Percentiles rank a stretch among this genome's conserved stretches.
Conservation (phyloP, 306 rosid genomes). For the Rubus idaeus region DNA sequence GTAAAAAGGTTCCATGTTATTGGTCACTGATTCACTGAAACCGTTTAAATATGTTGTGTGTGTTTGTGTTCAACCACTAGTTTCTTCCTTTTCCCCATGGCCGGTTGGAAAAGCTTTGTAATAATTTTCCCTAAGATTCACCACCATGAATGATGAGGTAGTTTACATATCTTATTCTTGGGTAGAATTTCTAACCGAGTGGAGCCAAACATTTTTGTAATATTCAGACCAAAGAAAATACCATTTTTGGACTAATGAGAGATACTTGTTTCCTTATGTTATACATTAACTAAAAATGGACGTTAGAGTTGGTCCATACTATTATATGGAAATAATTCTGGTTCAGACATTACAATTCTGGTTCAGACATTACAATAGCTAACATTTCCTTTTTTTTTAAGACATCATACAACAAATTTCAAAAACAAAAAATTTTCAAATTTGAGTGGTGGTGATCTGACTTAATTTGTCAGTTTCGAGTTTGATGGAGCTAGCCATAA, state of each 20-base stretch:
- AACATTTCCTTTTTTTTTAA: neutral
- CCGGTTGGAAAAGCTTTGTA: neutral
- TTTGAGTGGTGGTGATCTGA: too few relatives aligned
- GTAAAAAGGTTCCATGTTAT: neutral
- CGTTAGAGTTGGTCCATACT: neutral
- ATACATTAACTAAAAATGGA: neutral
- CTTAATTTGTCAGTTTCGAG: too few relatives aligned
- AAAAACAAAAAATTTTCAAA: too few relatives aligned
- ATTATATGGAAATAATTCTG: neutral
- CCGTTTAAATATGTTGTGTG: neutral
- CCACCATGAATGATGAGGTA: neutral
- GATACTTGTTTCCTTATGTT: neutral
- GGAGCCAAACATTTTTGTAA: neutral
- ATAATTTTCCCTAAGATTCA: neutral
- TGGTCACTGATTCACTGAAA: neutral
- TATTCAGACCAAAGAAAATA: neutral
- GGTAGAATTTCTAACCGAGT: neutral
- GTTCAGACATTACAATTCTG: neutral
- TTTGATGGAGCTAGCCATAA: too few relatives aligned
- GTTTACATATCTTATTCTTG: neutral
- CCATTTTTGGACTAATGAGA: neutral
- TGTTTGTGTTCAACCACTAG: neutral
- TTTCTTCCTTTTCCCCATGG: neutral
- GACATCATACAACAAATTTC: neutral
- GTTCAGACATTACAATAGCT: neutral